These are phyloP conservation scores for Zygotorulaspora florentina DNA, from an alignment of 805 yeast genomes.

Conservation along the genomic window DNA sequence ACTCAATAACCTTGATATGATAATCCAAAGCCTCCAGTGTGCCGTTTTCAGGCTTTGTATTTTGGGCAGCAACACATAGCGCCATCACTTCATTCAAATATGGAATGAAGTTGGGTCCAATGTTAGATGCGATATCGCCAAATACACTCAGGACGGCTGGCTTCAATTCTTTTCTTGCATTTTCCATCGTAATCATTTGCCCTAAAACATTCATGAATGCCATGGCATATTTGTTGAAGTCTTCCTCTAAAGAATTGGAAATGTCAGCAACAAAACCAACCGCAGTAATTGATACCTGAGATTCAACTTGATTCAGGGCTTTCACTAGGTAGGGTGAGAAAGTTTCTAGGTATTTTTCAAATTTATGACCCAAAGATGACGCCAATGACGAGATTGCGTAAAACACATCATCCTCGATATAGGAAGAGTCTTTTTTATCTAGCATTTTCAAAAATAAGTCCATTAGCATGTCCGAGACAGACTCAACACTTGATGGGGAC, in stretches of 20 bases:
- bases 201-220: conserved; percentile 84
- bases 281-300: conserved; percentile 81
- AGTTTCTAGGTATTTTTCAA: conserved; percentile 70
- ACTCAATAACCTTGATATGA: conserved; percentile 64
- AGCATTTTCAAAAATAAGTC: conserved; percentile 71
- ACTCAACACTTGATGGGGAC: conserved; percentile 56
- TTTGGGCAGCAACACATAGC: conserved; percentile 65
- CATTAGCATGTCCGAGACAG: conserved; percentile 83
- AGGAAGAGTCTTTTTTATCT: conserved; percentile 56
- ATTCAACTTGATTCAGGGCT: conserved; percentile 78
- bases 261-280: conserved; percentile 95
- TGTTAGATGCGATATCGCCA: conserved; percentile 91
- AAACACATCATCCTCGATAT: conserved; percentile 88
- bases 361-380: conserved; percentile 65
- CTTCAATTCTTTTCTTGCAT: conserved; percentile 73
- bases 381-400: conserved; percentile 90
- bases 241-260: conserved; percentile 77
- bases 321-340: conserved; percentile 78
- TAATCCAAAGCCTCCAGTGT: conserved; percentile 76
- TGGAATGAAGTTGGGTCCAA: conserved; percentile 71
- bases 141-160: conserved; percentile 88
- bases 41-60: conserved; percentile 58
- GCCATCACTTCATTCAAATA: conserved; percentile 77
- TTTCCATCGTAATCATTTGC: conserved; percentile 58
- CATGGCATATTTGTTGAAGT: conserved; percentile 68